Evolutionary conservation across 73 alveolate genomes (phyloP).

Genomic region (Paramecium caudatum): DNA sequence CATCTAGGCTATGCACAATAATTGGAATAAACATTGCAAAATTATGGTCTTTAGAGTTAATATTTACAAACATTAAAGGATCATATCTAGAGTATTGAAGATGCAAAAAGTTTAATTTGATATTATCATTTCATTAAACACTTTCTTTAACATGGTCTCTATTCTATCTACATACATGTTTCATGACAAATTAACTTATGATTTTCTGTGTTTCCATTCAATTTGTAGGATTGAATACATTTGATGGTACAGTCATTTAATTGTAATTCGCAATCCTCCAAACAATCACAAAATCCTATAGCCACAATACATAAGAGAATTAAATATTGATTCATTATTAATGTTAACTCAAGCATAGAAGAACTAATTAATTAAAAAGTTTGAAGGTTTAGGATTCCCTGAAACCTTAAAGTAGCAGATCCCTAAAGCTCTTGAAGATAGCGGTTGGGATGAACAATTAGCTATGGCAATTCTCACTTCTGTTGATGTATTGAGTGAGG

Average conservation of each 20-base stretch:
- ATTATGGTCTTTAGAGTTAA: not conserved
- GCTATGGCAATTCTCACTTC: too few species aligned
- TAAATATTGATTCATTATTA: too few species aligned
- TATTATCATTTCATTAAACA: conserved; percentile 8
- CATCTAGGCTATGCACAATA: not conserved
- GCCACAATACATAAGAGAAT: too few species aligned
- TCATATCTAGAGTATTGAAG: not conserved
- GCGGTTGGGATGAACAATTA: too few species aligned
- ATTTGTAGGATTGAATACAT: conserved; percentile 25
- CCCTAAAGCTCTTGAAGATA: too few species aligned
- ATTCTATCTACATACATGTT: conserved; percentile 51
- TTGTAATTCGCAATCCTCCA: conserved; percentile 10
- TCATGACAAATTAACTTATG: conserved; percentile 47
- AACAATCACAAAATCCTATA: too few species aligned
- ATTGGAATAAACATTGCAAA: conserved; percentile 9
- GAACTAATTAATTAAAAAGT: too few species aligned
- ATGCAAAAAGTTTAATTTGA: not conserved
- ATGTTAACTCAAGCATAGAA: too few species aligned
- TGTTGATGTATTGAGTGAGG: too few species aligned
- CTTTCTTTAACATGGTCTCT: conserved; percentile 62
- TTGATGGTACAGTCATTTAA: not conserved
- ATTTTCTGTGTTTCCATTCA: not conserved
- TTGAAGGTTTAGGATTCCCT: too few species aligned
- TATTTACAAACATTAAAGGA: not conserved
- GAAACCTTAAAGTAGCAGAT: too few species aligned